Conservation (phyloP, 2,329 filamentous ascomycete species). For the Botrytis deweyae region DNA sequence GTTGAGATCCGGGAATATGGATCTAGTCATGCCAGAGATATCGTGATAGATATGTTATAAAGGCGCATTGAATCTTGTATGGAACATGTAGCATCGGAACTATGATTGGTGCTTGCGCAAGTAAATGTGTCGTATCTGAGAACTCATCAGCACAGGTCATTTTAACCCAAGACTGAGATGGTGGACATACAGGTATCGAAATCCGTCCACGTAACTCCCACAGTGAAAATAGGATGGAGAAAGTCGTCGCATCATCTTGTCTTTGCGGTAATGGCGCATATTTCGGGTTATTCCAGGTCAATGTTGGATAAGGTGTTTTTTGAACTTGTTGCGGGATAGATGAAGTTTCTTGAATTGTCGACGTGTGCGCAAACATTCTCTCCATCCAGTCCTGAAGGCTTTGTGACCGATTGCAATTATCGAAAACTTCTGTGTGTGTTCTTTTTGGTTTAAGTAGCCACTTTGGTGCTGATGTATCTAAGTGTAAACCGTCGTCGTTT, state of each 20-base stretch:
- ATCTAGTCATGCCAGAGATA: background rate
- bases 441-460: too few relatives aligned
- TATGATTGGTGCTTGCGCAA: background rate
- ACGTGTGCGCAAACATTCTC: background rate
- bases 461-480: background rate
- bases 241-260: fast-evolving
- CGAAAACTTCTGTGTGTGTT: too few relatives aligned
- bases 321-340: background rate
- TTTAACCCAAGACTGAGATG: background rate
- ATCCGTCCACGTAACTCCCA: too few relatives aligned
- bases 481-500: background rate
- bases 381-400: background rate
- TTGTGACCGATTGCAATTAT: background rate
- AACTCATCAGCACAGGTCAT: background rate
- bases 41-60: background rate
- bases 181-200: background rate
- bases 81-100: fast-evolving
- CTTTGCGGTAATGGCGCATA: too few relatives aligned
- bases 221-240: too few relatives aligned
- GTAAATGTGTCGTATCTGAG: background rate
- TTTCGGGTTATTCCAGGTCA: fast-evolving
- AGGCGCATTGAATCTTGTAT: background rate
- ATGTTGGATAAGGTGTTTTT: fast-evolving
- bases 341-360: background rate
- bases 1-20: background rate